These are phyloP conservation scores for Aaosphaeria pasadenensis DNA, from an alignment of 2,329 filamentous ascomycete genomes.

Conservation along the genomic window DNA sequence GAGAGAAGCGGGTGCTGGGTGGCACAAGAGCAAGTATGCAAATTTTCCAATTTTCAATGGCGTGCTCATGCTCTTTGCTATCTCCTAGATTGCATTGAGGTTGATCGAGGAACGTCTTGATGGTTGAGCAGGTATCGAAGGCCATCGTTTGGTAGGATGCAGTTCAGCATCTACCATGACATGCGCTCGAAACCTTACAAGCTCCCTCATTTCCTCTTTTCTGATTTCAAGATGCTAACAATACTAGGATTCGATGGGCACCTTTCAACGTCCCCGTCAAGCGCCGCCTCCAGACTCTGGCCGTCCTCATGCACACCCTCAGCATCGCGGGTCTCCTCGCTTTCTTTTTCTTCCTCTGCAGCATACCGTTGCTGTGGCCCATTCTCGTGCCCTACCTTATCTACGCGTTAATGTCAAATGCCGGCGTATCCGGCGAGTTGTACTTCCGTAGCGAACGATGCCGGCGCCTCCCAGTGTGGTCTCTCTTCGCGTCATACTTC, in stretches of 20 bases:
- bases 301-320: conserved; percentile 50
- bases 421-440: conserved; percentile 71
- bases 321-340: conserved; percentile 56
- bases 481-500: conserved; percentile 87
- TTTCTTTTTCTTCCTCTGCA: conserved; percentile 85
- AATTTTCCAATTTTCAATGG: background rate
- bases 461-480: conserved; percentile 75
- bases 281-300: conserved; percentile 48
- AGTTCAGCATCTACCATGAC: background rate
- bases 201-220: background rate
- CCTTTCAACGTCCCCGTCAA: conserved; percentile 68
- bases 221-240: conserved; percentile 1
- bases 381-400: conserved; percentile 73
- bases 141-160: background rate
- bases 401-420: conserved; percentile 77
- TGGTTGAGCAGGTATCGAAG: background rate
- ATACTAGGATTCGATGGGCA: conserved; percentile 71
- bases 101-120: background rate
- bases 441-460: conserved; percentile 71
- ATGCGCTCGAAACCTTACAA: background rate
- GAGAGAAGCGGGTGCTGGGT: conserved; percentile 52
- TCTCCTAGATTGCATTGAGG: background rate
- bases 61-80: background rate
- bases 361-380: conserved; percentile 91
- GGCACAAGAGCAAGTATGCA: conserved; percentile 48